These are phyloP conservation scores for Malassezia arunalokei DNA, from an alignment of 1,284 basidiomycete species.

Conservation along the genomic window DNA sequence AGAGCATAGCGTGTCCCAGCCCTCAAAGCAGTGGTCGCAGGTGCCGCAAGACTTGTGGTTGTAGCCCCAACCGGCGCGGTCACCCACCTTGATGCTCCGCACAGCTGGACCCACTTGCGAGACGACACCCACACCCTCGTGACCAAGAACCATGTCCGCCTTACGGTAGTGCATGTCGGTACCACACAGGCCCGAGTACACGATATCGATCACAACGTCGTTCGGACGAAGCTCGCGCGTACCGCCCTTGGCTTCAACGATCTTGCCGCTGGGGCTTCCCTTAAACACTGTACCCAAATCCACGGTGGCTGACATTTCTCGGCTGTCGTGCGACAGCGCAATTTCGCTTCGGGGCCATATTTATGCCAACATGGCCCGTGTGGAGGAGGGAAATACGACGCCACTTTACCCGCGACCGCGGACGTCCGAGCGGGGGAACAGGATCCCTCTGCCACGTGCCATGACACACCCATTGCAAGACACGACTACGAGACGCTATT, in stretches of 20 bases:
- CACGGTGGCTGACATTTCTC: constrained; percentile 8
- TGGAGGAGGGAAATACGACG: no score
- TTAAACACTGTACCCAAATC: constrained; percentile 36
- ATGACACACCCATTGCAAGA: no score
- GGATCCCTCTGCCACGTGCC: no score
- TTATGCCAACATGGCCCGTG: no score
- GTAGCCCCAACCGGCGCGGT: constrained; percentile 42
- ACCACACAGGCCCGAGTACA: constrained; percentile 38
- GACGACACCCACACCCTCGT: constrained; percentile 41
- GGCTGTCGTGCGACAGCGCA: constrained; percentile 2
- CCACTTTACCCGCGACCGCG: no score
- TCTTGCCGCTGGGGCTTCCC: constrained; percentile 32
- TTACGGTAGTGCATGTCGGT: constrained; percentile 36
- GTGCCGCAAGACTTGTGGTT: constrained; percentile 31
- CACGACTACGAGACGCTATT: not conserved
- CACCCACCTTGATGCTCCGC: constrained; percentile 28
- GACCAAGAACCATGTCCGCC: constrained; percentile 31
- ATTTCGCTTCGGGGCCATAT: no score
- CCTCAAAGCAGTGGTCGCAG: constrained; percentile 35
- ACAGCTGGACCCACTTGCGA: constrained; percentile 32
- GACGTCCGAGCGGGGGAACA: no score
- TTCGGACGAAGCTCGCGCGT: constrained; percentile 16
- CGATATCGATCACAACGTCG: constrained; percentile 38
- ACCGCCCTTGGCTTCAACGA: constrained; percentile 25
- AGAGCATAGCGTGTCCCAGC: constrained; percentile 33